Percentiles rank a stretch among this genome's conserved stretches.
These are phyloP conservation scores for Coccomyxa sp. DNA, from an alignment of 139 green algal species.

Conservation along the genomic window DNA sequence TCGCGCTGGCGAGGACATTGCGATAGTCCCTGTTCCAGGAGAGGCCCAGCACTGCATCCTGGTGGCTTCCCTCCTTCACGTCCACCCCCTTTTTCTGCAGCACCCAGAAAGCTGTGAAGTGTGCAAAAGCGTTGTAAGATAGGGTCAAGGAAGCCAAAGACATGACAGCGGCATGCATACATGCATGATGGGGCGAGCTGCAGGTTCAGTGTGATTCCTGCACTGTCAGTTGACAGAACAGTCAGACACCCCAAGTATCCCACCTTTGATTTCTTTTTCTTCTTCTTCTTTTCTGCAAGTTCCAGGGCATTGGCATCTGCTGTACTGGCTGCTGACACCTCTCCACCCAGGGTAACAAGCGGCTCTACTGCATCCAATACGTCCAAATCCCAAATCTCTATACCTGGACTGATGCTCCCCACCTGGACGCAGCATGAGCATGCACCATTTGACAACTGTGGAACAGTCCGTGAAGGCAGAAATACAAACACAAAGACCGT, in stretches of 20 bases:
- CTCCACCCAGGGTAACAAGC: conserved; percentile 70
- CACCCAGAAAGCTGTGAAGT: background rate
- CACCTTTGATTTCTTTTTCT: conserved; percentile 37
- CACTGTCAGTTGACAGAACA: background rate
- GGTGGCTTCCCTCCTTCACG: conserved; percentile 78
- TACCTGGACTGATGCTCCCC: conserved; percentile 85
- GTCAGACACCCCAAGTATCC: no score
- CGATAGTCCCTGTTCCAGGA: conserved; percentile 83
- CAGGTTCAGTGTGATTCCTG: background rate
- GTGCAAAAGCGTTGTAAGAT: background rate
- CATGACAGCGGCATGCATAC: background rate
- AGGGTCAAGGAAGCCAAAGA: no score
- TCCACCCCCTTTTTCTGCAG: conserved; percentile 17
- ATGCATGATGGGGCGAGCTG: background rate
- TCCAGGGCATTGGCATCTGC: conserved; percentile 22
- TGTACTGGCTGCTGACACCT: conserved; percentile 7
- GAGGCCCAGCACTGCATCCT: conserved; percentile 83
- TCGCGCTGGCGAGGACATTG: conserved; percentile 87
- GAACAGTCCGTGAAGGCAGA: background rate
- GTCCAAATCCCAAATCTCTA: conserved; percentile 97
- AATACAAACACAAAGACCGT: background rate
- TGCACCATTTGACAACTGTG: background rate
- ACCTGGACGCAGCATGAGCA: background rate
- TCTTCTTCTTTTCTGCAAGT: conserved; percentile 49
- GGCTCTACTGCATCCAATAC: conserved; percentile 79